A percentile compares a stretch with the other conserved stretches of the same genome.
These are phyloP conservation scores for Passiflora organensis DNA, from an alignment of 345 rosid species.

Conservation along the genomic window DNA sequence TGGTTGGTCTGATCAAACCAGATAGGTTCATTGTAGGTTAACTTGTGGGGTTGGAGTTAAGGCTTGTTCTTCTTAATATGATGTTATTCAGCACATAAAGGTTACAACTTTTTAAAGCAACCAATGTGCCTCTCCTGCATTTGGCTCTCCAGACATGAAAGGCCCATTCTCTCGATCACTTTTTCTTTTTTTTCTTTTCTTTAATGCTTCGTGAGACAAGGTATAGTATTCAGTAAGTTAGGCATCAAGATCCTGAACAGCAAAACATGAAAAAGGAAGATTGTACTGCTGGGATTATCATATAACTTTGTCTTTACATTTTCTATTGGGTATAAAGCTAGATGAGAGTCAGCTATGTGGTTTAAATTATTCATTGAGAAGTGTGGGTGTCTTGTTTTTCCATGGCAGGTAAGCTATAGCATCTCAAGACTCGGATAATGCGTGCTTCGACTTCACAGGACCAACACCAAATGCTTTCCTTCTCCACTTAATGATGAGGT, in stretches of 20 bases:
- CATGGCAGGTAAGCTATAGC: conserved; percentile 38
- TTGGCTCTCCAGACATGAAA: conserved; percentile 48
- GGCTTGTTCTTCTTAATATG: too few species aligned
- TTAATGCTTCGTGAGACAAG: conserved; percentile 46
- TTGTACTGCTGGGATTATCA: conserved; percentile 27
- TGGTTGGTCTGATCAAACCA: too few species aligned
- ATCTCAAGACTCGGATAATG: conserved; percentile 28
- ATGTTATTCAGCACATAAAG: conserved; percentile 14
- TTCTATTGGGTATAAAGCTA: conserved; percentile 39
- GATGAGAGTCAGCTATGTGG: conserved; percentile 13
- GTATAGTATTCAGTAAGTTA: conserved; percentile 60
- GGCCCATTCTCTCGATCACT: conserved; percentile 47
- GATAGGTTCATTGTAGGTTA: background rate
- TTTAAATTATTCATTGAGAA: conserved; percentile 32
- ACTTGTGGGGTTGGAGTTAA: conserved; percentile 5
- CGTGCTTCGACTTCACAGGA: conserved; percentile 40
- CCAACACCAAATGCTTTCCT: conserved; percentile 28
- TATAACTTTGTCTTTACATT: conserved; percentile 68
- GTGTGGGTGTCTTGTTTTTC: conserved; percentile 44
- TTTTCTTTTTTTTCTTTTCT: too few species aligned
- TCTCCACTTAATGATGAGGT: conserved; percentile 19
- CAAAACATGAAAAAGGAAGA: conserved; percentile 13
- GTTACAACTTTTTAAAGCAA: conserved; percentile 24
- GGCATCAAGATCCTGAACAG: conserved; percentile 50
- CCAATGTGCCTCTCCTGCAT: conserved; percentile 27